Evolutionary conservation across 306 rosid genomes (phyloP), one percentile per base, ranked within the genome.

Genomic region (Ceratonia siliqua): DNA sequence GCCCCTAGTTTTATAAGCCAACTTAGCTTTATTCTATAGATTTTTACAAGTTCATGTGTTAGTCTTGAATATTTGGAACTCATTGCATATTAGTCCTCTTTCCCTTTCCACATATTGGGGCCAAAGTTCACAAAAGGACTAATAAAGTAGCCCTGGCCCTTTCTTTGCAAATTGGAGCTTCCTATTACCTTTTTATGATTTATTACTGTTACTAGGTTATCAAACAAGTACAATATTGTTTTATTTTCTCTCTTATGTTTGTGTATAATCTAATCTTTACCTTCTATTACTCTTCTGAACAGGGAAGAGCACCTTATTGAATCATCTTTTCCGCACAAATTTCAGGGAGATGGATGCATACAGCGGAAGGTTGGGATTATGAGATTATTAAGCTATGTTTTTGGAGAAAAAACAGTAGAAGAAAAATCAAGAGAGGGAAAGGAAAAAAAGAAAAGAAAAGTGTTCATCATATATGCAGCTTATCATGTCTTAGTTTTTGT

Each of bases 271-370:
- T 79, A 55, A 75, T 71, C 15, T 35, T 17, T 25, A 63, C 41
- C 13, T 55, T 33, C 15, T 55, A 3, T 14, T 59, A 25, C 45
- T 76, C 5, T 56, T 20, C 54, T 81, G 83, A 28, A 38, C 90
- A 94, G 98, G 98, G 72, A 94, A 91, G 85, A 94, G 98, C 77
- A 91, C 98, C 65, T 79, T 94, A 54, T 62, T 94, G 85, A 94
- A 94, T 82, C 90, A 91, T 73, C 89, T 94, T 68, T 94, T 94
- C 75, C 87, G 46, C 62, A 91, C 98, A 32, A 87, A 68, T 72
- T 94, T 94, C 78, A 81, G 89, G 78, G 98, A 94, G 89, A 94
- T 94, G 97, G 98, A 94, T 83, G 97, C 98, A 5, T 88, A 69
- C 74, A 87, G 81, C 42, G 98, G 98, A 87, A 88, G 97, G 98